Conservation (phyloP, 2,329 filamentous ascomycete genomes). For the Dactylellina cionopaga region DNA sequence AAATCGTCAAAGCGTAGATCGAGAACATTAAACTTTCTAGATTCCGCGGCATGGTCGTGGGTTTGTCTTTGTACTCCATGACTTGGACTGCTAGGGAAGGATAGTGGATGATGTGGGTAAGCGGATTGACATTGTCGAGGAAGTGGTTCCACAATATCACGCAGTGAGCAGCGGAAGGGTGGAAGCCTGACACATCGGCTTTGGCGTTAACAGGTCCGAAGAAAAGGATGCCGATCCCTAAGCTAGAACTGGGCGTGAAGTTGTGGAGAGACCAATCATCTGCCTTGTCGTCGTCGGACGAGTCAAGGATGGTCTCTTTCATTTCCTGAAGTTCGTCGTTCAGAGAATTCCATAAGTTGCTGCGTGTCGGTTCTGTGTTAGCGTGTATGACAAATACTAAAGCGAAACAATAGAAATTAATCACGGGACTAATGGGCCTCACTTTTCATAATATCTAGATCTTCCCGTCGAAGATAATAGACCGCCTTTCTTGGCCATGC, state of each 20-base stretch:
- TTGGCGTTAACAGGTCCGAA: slow-evolving; percentile 46
- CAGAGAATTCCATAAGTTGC: slow-evolving; percentile 47
- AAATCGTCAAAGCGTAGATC: slow-evolving; percentile 70
- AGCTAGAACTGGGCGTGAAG: background rate
- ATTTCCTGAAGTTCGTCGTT: slow-evolving; percentile 49
- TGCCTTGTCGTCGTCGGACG: slow-evolving; percentile 35
- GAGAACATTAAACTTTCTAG: slow-evolving; percentile 76
- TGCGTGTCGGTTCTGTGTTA: background rate
- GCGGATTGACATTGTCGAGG: slow-evolving; percentile 77
- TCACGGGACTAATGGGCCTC: background rate
- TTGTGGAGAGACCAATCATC: slow-evolving; percentile 19
- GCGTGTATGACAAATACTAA: background rate
- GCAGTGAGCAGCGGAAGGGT: slow-evolving; percentile 73
- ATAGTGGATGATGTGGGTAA: slow-evolving; percentile 77
- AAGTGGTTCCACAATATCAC: slow-evolving; percentile 79
- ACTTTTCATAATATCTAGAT: slow-evolving; percentile 50
- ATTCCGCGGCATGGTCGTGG: slow-evolving; percentile 67
- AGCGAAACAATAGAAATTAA: background rate
- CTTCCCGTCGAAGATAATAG: slow-evolving; percentile 19
- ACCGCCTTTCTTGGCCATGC: slow-evolving; percentile 26
- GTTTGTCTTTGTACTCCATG: slow-evolving; percentile 58
- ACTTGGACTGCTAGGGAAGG: slow-evolving; percentile 66
- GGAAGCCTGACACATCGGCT: slow-evolving; percentile 65
- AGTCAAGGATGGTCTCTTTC: slow-evolving; percentile 37
- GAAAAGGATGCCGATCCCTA: slow-evolving; percentile 23